Evolutionary conservation across 208 protist species (phyloP), one percentile per base, ranked within the genome.

Genomic region (Leishmania aethiopica): DNA sequence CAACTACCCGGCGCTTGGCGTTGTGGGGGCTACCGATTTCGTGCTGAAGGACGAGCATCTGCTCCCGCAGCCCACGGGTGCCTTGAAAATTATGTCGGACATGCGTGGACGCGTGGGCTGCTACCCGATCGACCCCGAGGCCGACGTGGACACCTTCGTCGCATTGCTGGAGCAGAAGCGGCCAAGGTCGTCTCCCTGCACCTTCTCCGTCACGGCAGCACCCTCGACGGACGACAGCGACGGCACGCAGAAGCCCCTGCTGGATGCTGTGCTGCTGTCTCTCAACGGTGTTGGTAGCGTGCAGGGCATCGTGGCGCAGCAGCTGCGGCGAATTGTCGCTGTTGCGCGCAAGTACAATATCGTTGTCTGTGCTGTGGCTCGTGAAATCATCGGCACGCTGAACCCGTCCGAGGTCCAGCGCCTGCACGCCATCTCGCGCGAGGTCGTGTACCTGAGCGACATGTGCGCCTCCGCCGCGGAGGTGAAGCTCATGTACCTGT

Each of bases 1-100:
- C 11, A 98, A 98, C 84, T 98, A 95, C 84, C 91, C 93, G 0
- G 80, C 96, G 11, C 86, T 99, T 0, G 98, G 91, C 1, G 92
- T 87, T 15, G 84, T 99, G 55, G 97, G 95, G 77, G 94, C 91
- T 37, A 89, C 89, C 8, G 59, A 90, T 53, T 94, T 96, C 77
- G 79, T 89, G 49, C 70, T 94, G 35, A 80, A 80, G 35, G 81
- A 93, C n/a, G 64, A 86, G 55, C 49, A 89, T 42, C 81, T 96
- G 66, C 80, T 94, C 47, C 89, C 85, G 17, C 93, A 91, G 75
- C 85, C 91, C 10, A 86, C 74, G 42, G 90, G 93, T 0, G 70
- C 89, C 28, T 83, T 96, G 83, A 75, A 78, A 40, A 78, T 94
- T 17, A 32, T 85, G 60, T 94, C 93, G 28, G 82, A 91, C 79